A percentile compares a stretch with the other conserved stretches of the same genome.
phyloP scores from a whole-genome alignment of 2,329 filamentous ascomycete genomes.

The Hyphodiscus sp. region DNA sequence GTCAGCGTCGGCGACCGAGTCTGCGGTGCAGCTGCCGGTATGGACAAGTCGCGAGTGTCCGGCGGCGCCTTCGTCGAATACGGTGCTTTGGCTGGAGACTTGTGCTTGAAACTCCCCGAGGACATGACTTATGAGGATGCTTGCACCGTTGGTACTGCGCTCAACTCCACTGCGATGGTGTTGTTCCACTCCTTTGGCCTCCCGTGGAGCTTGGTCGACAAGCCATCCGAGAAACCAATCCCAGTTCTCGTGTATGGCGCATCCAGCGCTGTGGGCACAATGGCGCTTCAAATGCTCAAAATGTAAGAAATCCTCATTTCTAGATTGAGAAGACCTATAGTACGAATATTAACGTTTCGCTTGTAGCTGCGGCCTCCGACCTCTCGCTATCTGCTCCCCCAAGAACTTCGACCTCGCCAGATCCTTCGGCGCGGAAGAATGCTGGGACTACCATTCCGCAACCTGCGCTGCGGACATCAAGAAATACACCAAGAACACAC shows the following conservation, averaged over 20 bases:
- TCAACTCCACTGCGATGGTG: slow-evolving; percentile 1
- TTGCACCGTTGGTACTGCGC: background rate
- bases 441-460: slow-evolving; percentile 35
- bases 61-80: slow-evolving; percentile 40
- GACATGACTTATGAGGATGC: slow-evolving; percentile 20
- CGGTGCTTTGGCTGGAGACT: slow-evolving; percentile 30
- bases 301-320: slow-evolving; percentile 17
- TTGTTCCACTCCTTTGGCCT: slow-evolving; percentile 1
- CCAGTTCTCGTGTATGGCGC: slow-evolving; percentile 41
- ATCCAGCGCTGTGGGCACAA: slow-evolving; percentile 36
- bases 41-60: slow-evolving; percentile 2
- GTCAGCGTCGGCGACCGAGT: slow-evolving; percentile 22
- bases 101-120: slow-evolving; percentile 34
- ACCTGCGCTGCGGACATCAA: slow-evolving; percentile 32
- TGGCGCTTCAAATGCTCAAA: slow-evolving; percentile 36
- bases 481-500: slow-evolving; percentile 32
- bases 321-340: background rate
- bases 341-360: background rate
- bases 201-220: background rate
- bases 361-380: slow-evolving; percentile 2
- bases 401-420: slow-evolving; percentile 33
- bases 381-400: slow-evolving; percentile 33
- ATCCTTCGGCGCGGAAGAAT: slow-evolving; percentile 34
- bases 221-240: slow-evolving; percentile 1
- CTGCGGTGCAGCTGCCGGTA: slow-evolving; percentile 6